Percentiles rank a stretch among this genome's conserved stretches.
Evolutionary conservation across 148 eudicot species (phyloP).

Genomic region (Pharnaceum exiguum): DNA sequence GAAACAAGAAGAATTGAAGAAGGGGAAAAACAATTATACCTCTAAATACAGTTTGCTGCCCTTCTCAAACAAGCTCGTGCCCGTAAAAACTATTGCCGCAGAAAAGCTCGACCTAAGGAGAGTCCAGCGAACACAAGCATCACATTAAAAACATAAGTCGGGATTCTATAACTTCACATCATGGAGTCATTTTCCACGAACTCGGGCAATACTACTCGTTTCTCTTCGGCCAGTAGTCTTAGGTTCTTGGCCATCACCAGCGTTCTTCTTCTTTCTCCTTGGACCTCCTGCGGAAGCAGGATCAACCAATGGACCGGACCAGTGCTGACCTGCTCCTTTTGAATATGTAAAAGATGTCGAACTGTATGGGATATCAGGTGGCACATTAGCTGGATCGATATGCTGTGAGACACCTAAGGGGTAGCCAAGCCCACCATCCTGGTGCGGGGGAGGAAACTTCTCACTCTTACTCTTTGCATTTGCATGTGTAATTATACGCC

Average conservation of each 20-base stretch:
- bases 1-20: neutral
- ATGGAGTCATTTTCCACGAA: conserved; percentile 27
- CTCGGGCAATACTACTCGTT: conserved; percentile 19
- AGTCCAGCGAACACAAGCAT: conserved; percentile 7
- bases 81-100: no score
- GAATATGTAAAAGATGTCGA: conserved; percentile 63
- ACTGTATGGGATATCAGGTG: conserved; percentile 76
- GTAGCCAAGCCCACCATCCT: conserved; percentile 85
- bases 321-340: conserved; percentile 59
- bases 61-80: neutral
- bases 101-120: neutral
- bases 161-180: conserved; percentile 3
- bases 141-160: conserved; percentile 4
- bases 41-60: conserved; percentile 24
- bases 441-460: conserved; percentile 98
- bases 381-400: conserved; percentile 67
- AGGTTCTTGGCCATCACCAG: conserved; percentile 23
- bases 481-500: conserved; percentile 81
- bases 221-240: conserved; percentile 31
- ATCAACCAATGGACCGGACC: conserved; percentile 94
- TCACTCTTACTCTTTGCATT: conserved; percentile 99
- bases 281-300: conserved; percentile 52
- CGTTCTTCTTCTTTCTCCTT: conserved; percentile 51
- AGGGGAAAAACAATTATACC: conserved; percentile 20
- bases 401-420: conserved; percentile 93